Evolutionary conservation across 2,329 filamentous ascomycete species (phyloP).

Genomic region (Fusarium ramigenum): DNA sequence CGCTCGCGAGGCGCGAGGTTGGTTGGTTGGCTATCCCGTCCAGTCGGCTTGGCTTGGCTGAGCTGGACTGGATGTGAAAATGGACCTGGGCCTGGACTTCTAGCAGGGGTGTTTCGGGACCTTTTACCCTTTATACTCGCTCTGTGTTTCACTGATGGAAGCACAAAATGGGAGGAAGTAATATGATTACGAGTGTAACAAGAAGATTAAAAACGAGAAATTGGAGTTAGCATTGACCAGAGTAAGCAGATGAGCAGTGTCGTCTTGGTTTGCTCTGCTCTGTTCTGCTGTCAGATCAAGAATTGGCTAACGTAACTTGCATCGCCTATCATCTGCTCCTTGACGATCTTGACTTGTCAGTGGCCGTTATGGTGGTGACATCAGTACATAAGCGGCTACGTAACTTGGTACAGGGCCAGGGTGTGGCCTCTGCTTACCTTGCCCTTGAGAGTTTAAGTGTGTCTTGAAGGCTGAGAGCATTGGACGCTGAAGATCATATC

Average conservation of each 20-base stretch:
- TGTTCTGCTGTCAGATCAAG: slow-evolving; percentile 29
- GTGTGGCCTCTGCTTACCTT: slow-evolving; percentile 22
- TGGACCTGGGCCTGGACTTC: slow-evolving; percentile 12
- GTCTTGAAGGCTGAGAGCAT: slow-evolving; percentile 8
- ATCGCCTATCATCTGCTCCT: background rate
- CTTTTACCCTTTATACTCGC: slow-evolving; percentile 18
- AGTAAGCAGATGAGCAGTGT: slow-evolving; percentile 3
- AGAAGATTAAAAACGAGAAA: background rate
- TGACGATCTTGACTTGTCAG: slow-evolving; percentile 23
- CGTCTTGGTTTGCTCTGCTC: background rate
- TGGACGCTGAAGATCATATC: background rate
- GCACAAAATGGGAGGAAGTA: background rate
- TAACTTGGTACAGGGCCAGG: slow-evolving; percentile 10
- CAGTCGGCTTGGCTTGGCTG: slow-evolving; percentile 33
- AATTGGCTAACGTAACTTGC: background rate
- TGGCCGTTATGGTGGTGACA: slow-evolving; percentile 28
- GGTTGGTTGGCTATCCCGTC: slow-evolving; percentile 20
- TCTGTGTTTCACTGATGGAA: slow-evolving; percentile 19
- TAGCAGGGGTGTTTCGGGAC: slow-evolving; percentile 31
- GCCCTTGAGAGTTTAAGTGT: slow-evolving; percentile 7
- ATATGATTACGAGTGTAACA: background rate
- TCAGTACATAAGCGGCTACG: slow-evolving; percentile 23
- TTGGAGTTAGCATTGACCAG: background rate
- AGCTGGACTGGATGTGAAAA: slow-evolving; percentile 19
- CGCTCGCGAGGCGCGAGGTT: slow-evolving; percentile 35